A percentile compares a stretch with the other conserved stretches of the same genome.
Evolutionary conservation across 805 yeast genomes (phyloP).

Genomic region (Saccharomycopsis schoenii): DNA sequence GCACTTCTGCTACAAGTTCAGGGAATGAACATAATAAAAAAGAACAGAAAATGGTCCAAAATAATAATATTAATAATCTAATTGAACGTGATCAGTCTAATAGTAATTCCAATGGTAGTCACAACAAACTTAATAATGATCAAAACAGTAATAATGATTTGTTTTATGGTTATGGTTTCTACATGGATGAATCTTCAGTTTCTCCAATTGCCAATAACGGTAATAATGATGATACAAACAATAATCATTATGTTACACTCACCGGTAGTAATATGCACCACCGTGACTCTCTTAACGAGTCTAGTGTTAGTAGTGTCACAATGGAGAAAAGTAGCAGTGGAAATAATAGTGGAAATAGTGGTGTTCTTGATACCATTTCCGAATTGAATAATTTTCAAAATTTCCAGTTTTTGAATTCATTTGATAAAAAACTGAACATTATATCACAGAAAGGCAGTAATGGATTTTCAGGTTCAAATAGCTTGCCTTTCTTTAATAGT

Average conservation of each 20-base stretch:
- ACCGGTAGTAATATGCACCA: not conserved
- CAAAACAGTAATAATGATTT: not conserved
- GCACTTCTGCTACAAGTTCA: not conserved
- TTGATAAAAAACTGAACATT: constrained; percentile 1
- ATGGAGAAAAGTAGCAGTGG: constrained; percentile 3
- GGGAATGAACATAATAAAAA: not conserved
- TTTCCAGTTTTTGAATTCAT: constrained; percentile 11
- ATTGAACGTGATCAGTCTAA: too few relatives aligned
- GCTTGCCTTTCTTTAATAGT: not conserved
- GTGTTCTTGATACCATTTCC: constrained; percentile 7
- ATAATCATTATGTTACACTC: not conserved
- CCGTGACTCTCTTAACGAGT: not conserved
- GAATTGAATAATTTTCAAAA: constrained; percentile 18
- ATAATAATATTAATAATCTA: not conserved
- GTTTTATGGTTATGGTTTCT: constrained; percentile 15
- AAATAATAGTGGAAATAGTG: not conserved
- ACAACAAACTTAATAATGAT: not conserved
- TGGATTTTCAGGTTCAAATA: not conserved
- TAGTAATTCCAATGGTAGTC: not conserved
- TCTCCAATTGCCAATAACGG: not conserved
- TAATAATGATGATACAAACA: not conserved
- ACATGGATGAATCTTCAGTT: constrained; percentile 10
- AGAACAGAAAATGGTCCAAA: not conserved
- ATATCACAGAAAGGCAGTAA: not conserved
- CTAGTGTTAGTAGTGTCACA: not conserved